Base-by-base conservation (phyloP, 352 stramenopile genomes). In the Paralagenidium karlingii region DNA sequence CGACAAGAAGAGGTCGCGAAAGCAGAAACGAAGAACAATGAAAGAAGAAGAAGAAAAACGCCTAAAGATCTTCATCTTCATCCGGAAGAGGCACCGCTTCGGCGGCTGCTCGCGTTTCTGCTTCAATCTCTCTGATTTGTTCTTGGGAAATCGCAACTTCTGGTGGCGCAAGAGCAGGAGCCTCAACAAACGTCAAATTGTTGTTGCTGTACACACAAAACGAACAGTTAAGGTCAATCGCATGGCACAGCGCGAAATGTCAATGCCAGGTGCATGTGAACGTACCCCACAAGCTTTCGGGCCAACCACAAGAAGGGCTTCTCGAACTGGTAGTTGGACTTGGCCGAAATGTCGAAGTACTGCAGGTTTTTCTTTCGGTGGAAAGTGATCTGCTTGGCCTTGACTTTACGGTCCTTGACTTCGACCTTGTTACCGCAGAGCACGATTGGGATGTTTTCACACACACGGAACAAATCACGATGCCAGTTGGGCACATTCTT, bases 271-370 rank as follows among this genome's bases (percentile, higher is more conserved):
- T n/a, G n/a, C n/a, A n/a, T n/a, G n/a, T 34, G 20, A 24, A 67
- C 76, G 56, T 69, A 91, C 77, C 94, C 94, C 36, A 93, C 83
- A 55, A 99, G 82, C 80, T 99, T 99, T 55, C 95, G 89, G 16
- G 96, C 95, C 24, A 99, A 75, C 95, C 95, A 99, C 45, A 99
- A 74, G 76, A 99, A 99, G 34, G 96, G 96, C 82, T 99, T 99
- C 77, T 99, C 96, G 63, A 99, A 99, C 82, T 99, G 98, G 81
- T 99, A 99, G 82, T 99, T 99, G 24, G 83, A 98, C 83, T 99
- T 99, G 49, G 96, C 96, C 42, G 96, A 99, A 58, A 99, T 99
- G 76, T 99, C 96, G 53, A 98, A 99, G 70, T 99, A 99, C 73
- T 99, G 96, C 34, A 99, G 66, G 70, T 99, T 99, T 82, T 99